Evolutionary conservation across 2,329 filamentous ascomycete genomes (phyloP).

Genomic region (Colletotrichum sidae): DNA sequence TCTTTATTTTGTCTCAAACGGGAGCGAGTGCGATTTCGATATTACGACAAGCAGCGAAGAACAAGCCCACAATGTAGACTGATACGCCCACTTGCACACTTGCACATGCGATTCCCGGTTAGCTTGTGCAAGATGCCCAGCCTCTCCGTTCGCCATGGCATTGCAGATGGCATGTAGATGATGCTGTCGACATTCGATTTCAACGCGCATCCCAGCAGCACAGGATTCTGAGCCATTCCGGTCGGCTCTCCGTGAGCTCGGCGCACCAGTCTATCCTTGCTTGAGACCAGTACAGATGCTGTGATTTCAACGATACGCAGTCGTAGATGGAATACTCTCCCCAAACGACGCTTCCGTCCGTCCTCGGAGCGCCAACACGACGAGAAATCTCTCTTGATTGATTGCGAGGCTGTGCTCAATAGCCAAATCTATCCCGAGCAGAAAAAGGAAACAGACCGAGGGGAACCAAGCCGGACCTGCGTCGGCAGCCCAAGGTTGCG

Average conservation of each 20-base stretch:
- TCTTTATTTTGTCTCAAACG: background rate
- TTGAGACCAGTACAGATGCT: background rate
- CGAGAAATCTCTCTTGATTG: slow-evolving; percentile 6
- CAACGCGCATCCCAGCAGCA: slow-evolving; percentile 14
- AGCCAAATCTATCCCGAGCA: slow-evolving; percentile 8
- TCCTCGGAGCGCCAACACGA: slow-evolving; percentile 5
- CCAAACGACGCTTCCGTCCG: background rate
- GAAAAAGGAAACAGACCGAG: slow-evolving; percentile 16
- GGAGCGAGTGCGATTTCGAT: background rate
- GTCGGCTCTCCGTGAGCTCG: background rate
- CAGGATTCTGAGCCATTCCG: slow-evolving; percentile 7
- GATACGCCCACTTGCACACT: background rate
- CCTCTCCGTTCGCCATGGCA: background rate
- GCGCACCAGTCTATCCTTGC: slow-evolving; percentile 1
- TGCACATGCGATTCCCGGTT: slow-evolving; percentile 4
- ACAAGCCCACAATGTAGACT: background rate
- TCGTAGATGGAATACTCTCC: too few relatives aligned
- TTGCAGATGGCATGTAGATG: slow-evolving; percentile 11
- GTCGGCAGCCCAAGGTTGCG: slow-evolving; percentile 14
- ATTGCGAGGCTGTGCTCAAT: slow-evolving; percentile 31
- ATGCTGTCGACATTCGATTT: slow-evolving; percentile 13
- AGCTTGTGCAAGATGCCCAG: background rate
- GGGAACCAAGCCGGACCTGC: slow-evolving; percentile 24
- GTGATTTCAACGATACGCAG: too few relatives aligned
- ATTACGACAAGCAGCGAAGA: background rate